Conservation (phyloP, 1,139 yeast genomes). For the Hyphopichia wangnamkhiaoensis region DNA sequence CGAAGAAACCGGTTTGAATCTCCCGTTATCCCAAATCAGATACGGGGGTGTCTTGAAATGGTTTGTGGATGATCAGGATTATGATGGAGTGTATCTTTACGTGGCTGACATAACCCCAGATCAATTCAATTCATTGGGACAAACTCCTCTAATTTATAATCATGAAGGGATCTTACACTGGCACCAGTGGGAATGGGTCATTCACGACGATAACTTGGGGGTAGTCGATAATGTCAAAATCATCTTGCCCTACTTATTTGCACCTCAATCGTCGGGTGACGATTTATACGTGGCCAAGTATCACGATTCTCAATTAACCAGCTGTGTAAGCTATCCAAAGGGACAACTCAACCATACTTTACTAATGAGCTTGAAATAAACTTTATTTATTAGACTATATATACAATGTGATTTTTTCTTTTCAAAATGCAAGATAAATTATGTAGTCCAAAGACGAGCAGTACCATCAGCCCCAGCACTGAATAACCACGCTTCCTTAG, state of each 20-base stretch:
- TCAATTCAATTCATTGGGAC: constrained; percentile 23
- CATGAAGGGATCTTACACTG: constrained; percentile 51
- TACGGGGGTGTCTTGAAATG: constrained; percentile 43
- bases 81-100: constrained; percentile 45
- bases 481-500: constrained; percentile 97
- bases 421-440: constrained; percentile 9
- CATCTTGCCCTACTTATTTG: constrained; percentile 29
- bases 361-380: neutral
- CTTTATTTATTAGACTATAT: constrained; percentile 3
- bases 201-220: constrained; percentile 42
- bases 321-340: constrained; percentile 17
- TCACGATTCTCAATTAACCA: constrained; percentile 16
- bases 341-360: constrained; percentile 2
- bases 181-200: constrained; percentile 42
- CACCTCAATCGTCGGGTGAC: too few species aligned
- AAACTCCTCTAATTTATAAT: constrained; percentile 24
- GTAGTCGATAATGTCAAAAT: constrained; percentile 42
- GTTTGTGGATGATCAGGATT: constrained; percentile 29
- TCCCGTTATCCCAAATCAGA: constrained; percentile 28
- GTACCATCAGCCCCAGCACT: constrained; percentile 98
- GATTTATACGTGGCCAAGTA: constrained; percentile 26
- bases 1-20: constrained; percentile 46
- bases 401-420: constrained; percentile 4
- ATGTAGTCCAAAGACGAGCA: constrained; percentile 94
- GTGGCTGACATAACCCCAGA: constrained; percentile 36